Evolutionary conservation across 1,284 basidiomycete genomes (phyloP).

Genomic region (Rhodotorula glutinis): DNA sequence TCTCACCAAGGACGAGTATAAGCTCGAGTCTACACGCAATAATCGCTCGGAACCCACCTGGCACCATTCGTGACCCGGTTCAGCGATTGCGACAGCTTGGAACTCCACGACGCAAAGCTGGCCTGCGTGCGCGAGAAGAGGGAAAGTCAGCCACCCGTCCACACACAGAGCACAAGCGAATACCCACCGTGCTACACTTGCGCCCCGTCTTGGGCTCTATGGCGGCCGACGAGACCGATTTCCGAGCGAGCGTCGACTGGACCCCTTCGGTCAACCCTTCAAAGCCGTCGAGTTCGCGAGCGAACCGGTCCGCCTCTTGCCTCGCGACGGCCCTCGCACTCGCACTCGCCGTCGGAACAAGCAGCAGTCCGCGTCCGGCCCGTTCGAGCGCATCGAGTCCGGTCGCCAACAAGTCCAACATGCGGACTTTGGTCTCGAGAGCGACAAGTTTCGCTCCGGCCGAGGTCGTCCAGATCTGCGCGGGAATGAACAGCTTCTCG

Average conservation of each 20-base stretch:
- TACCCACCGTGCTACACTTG: constrained; percentile 53
- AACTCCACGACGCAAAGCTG: constrained; percentile 61
- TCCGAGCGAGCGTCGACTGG: constrained; percentile 61
- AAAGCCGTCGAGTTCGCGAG: constrained; percentile 59
- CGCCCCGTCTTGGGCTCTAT: constrained; percentile 62
- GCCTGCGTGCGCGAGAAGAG: constrained; percentile 29
- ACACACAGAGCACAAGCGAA: neutral
- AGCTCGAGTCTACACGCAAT: constrained; percentile 11
- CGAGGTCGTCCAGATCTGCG: constrained; percentile 78
- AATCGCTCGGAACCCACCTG: constrained; percentile 60
- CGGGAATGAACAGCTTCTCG: constrained; percentile 77
- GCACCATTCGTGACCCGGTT: constrained; percentile 89
- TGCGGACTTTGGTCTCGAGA: constrained; percentile 77
- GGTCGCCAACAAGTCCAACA: constrained; percentile 70
- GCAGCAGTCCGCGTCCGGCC: constrained; percentile 47
- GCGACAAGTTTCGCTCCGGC: constrained; percentile 76
- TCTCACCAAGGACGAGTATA: constrained; percentile 8
- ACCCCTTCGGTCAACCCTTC: constrained; percentile 80
- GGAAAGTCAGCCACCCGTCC: neutral
- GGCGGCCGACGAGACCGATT: constrained; percentile 63
- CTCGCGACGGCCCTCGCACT: constrained; percentile 59
- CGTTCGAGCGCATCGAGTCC: constrained; percentile 62
- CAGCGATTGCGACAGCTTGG: constrained; percentile 73
- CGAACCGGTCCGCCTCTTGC: constrained; percentile 58
- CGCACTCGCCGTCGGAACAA: constrained; percentile 56